Percentiles rank a stretch among this genome's conserved stretches.
Evolutionary conservation across 805 yeast genomes (phyloP).

Genomic region (Myxozyma sirexii): DNA sequence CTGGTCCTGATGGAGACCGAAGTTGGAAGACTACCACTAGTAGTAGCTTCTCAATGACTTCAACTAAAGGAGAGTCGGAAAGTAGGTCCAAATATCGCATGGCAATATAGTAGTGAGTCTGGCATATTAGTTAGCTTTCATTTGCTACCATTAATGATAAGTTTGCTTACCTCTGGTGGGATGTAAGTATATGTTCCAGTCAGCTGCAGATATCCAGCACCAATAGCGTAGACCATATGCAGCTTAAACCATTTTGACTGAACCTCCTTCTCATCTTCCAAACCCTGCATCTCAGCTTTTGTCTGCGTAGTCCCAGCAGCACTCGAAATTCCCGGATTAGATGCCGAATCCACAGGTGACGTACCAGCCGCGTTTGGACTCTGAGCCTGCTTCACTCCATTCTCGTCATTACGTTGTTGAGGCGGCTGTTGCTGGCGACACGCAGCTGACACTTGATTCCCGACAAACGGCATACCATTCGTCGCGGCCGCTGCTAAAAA

Average conservation of each 20-base stretch:
- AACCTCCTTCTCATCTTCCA: constrained; percentile 4
- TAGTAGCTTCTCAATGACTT: constrained; percentile 27
- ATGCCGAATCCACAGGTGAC: not conserved
- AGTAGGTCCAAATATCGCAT: constrained; percentile 28
- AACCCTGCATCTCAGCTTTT: not conserved
- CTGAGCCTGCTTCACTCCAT: not conserved
- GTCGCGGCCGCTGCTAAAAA: not conserved
- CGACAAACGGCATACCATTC: not conserved
- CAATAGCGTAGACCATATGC: constrained; percentile 33
- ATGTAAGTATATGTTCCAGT: constrained; percentile 23
- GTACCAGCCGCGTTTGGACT: not conserved
- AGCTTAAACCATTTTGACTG: constrained; percentile 28
- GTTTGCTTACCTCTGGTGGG: constrained; percentile 31
- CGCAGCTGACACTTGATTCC: not conserved
- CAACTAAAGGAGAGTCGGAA: constrained; percentile 26
- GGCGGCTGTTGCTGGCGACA: not conserved
- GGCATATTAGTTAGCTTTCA: not conserved
- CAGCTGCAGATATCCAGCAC: constrained; percentile 29
- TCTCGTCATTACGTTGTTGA: not conserved
- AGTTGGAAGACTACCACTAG: constrained; percentile 29
- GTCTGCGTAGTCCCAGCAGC: not conserved
- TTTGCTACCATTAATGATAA: too few relatives aligned
- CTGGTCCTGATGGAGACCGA: constrained; percentile 31
- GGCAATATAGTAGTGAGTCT: constrained; percentile 26
- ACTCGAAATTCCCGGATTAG: not conserved